A percentile compares a stretch with the other conserved stretches of the same genome.
phyloP scores from a whole-genome alignment of 2,329 filamentous ascomycete genomes.

The Diaporthe batatas region DNA sequence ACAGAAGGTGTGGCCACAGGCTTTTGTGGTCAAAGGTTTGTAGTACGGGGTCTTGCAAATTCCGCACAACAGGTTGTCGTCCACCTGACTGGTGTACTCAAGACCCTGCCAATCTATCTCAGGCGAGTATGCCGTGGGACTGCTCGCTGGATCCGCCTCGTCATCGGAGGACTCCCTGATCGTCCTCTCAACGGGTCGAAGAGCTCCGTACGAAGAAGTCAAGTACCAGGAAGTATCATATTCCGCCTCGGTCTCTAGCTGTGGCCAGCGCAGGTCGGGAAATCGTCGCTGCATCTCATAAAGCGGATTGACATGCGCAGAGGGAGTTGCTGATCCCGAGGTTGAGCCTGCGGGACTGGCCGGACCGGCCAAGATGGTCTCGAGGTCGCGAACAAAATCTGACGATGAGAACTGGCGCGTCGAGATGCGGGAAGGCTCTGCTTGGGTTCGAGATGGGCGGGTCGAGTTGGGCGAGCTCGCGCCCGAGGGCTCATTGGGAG shows the following conservation, averaged over 20 bases:
- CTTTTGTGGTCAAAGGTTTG: conserved; percentile 68
- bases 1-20: conserved; percentile 76
- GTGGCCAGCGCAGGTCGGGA: neutral
- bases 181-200: neutral
- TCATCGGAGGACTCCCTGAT: neutral
- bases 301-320: neutral
- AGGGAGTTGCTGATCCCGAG: conserved; percentile 24
- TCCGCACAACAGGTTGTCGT: conserved; percentile 54
- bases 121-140: neutral
- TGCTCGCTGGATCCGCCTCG: neutral
- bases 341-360: conserved; percentile 13
- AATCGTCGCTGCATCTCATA: neutral
- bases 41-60: conserved; percentile 72
- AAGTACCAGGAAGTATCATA: neutral
- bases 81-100: conserved; percentile 51
- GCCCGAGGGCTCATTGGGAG: conserved; percentile 35
- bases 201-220: neutral
- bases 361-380: conserved; percentile 19
- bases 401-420: neutral
- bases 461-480: conserved; percentile 36
- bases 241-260: neutral
- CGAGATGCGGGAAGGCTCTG: conserved; percentile 1
- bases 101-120: conserved; percentile 51
- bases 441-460: conserved; percentile 2
- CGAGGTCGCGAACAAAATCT: conserved; percentile 16